Conservation (phyloP, 78 protist species). For the Acrasis kona region DNA sequence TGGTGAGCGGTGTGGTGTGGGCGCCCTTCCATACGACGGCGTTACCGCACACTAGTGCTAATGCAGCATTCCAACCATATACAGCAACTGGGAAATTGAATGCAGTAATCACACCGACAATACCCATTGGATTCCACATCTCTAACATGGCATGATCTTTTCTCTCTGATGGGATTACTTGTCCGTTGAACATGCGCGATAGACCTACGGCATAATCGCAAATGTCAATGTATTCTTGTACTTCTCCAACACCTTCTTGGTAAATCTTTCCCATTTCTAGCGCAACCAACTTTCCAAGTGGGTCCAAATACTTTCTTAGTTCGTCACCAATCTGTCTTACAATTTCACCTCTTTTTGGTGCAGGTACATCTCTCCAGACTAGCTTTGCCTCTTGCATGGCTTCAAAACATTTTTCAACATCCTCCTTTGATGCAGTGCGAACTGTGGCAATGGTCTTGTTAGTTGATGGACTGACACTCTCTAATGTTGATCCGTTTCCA, state of each 20-base stretch:
- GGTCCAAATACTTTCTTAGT: conserved; percentile 37
- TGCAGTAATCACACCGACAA: conserved; percentile 79
- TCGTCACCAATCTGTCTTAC: conserved; percentile 68
- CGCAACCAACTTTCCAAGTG: conserved; percentile 66
- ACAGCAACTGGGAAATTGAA: conserved; percentile 92
- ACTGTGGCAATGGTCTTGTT: conserved; percentile 19
- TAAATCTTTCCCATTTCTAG: conserved; percentile 84
- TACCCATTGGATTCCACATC: conserved; percentile 83
- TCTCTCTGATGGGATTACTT: conserved; percentile 74
- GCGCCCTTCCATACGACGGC: conserved; percentile 76
- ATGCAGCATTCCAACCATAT: conserved; percentile 76
- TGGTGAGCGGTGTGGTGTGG: conserved; percentile 47
- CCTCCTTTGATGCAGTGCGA: conserved; percentile 1
- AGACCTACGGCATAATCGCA: conserved; percentile 83
- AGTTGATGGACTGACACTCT: not conserved
- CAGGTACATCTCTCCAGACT: conserved; percentile 31
- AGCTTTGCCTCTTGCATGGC: not conserved
- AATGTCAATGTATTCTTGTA: conserved; percentile 81
- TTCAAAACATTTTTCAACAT: not conserved
- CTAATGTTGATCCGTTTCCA: not conserved
- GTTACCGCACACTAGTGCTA: conserved; percentile 42
- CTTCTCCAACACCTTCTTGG: conserved; percentile 83
- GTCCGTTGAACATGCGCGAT: conserved; percentile 60
- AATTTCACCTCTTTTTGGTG: conserved; percentile 82
- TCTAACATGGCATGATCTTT: conserved; percentile 69